Conservation (phyloP, 78 protist genomes). For the Dictyostelium citrinum region DNA sequence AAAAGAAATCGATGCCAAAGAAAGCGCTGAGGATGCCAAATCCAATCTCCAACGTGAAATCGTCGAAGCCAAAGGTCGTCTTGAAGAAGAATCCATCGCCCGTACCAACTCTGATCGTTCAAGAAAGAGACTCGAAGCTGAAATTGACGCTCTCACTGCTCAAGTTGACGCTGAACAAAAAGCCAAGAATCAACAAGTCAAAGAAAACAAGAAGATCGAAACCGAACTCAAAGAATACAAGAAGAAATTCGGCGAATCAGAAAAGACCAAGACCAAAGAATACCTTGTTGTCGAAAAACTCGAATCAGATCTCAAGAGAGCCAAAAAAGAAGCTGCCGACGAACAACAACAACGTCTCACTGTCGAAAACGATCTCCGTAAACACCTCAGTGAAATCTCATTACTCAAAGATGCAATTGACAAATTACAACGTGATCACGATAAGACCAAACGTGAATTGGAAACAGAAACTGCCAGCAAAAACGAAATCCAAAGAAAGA, state of each 20-base stretch:
- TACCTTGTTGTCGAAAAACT: slow-evolving; percentile 41
- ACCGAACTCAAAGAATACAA: slow-evolving; percentile 72
- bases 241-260: slow-evolving; percentile 54
- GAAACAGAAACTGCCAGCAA: slow-evolving; percentile 29
- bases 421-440: slow-evolving; percentile 67
- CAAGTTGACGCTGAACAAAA: slow-evolving; percentile 74
- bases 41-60: slow-evolving; percentile 72
- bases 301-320: slow-evolving; percentile 62
- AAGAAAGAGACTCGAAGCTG: slow-evolving; percentile 61
- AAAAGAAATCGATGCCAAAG: slow-evolving; percentile 74
- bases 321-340: slow-evolving; percentile 62
- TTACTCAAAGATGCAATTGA: slow-evolving; percentile 75
- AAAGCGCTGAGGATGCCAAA: slow-evolving; percentile 73
- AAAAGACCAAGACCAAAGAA: slow-evolving; percentile 59
- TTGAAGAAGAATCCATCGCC: slow-evolving; percentile 62
- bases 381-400: slow-evolving; percentile 44
- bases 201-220: slow-evolving; percentile 66
- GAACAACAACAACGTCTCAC: slow-evolving; percentile 77
- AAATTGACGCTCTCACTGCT: slow-evolving; percentile 70
- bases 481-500: slow-evolving; percentile 29
- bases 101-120: slow-evolving; percentile 74
- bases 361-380: slow-evolving; percentile 48
- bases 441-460: slow-evolving; percentile 66
- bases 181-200: slow-evolving; percentile 59
- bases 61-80: slow-evolving; percentile 73